These are phyloP conservation scores for Psilocybe cyanescens DNA, from an alignment of 768 basidiomycete genomes.

Conservation along the genomic window DNA sequence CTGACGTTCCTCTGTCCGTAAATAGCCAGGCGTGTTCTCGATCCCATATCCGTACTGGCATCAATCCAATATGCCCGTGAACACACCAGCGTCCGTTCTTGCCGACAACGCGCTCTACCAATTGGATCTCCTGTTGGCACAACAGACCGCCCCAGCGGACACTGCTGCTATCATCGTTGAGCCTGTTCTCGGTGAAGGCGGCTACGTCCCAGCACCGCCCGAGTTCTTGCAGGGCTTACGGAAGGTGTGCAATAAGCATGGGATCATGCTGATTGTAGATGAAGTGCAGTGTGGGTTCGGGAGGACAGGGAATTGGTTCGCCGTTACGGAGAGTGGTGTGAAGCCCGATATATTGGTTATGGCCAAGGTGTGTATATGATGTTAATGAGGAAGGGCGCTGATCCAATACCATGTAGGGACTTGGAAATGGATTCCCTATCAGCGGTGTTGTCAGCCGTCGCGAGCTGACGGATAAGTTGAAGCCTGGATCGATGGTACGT, in stretches of 20 bases:
- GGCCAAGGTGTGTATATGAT: conserved; percentile 65
- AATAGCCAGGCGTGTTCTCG: conserved; percentile 80
- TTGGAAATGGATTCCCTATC: conserved; percentile 94
- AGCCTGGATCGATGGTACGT: conserved; percentile 78
- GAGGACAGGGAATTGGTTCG: conserved; percentile 82
- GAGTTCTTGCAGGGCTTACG: conserved; percentile 82
- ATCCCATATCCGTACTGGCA: conserved; percentile 95
- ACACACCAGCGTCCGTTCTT: conserved; percentile 60
- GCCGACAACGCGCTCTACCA: conserved; percentile 74
- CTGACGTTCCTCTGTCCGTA: conserved; percentile 1
- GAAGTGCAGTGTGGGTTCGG: conserved; percentile 93
- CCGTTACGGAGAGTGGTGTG: conserved; percentile 83
- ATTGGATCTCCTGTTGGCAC: conserved; percentile 72
- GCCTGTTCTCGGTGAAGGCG: conserved; percentile 94
- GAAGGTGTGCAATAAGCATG: conserved; percentile 84
- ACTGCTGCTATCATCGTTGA: conserved; percentile 95
- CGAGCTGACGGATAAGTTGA: conserved; percentile 79
- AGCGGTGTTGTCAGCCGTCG: conserved; percentile 83
- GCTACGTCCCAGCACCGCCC: conserved; percentile 87
- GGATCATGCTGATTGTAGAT: conserved; percentile 82
- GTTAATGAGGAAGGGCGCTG: neutral
- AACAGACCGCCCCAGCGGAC: conserved; percentile 83
- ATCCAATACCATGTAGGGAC: conserved; percentile 46
- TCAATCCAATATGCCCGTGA: conserved; percentile 62
- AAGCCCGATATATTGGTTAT: conserved; percentile 87